A percentile compares a stretch with the other conserved stretches of the same genome.
Evolutionary conservation across 176 grass and related monocot species (phyloP).

Genomic region (Oropetium thomaeum): DNA sequence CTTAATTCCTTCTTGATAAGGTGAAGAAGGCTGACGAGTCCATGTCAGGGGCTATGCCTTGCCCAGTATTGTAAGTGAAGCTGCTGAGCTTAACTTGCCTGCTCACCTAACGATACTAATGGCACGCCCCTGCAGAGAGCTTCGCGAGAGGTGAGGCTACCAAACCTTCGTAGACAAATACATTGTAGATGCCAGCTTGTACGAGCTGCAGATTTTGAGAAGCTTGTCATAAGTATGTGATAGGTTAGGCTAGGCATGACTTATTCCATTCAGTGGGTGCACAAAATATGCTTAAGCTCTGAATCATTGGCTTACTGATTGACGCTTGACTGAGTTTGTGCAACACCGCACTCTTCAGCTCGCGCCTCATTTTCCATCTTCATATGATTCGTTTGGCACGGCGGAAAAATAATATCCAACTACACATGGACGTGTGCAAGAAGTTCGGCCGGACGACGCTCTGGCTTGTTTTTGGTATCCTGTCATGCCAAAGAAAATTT

Average conservation of each 20-base stretch:
- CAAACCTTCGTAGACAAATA: constrained; percentile 34
- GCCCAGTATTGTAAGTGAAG: constrained; percentile 39
- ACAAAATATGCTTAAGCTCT: background rate
- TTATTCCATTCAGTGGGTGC: background rate
- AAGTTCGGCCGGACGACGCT: background rate
- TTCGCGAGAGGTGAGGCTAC: constrained; percentile 30
- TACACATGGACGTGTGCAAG: too few relatives aligned
- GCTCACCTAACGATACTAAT: constrained; percentile 44
- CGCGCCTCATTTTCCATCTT: background rate
- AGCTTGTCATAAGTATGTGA: too few relatives aligned
- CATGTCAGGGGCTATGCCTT: background rate
- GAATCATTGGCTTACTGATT: background rate
- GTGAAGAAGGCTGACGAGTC: constrained; percentile 35
- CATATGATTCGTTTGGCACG: background rate
- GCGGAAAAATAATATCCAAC: too few relatives aligned
- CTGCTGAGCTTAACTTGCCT: constrained; percentile 39
- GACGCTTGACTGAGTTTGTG: background rate
- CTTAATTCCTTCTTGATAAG: constrained; percentile 32
- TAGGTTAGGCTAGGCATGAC: too few relatives aligned
- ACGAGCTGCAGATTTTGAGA: background rate
- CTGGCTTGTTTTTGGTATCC: background rate
- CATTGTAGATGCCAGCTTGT: too few relatives aligned
- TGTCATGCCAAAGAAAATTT: background rate
- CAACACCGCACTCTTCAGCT: background rate
- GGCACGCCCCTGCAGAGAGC: constrained; percentile 2